A percentile compares a stretch with the other conserved stretches of the same genome.
These are phyloP conservation scores for Osmanthus fragrans DNA, from an alignment of 257 asterid species.

Conservation along the genomic window DNA sequence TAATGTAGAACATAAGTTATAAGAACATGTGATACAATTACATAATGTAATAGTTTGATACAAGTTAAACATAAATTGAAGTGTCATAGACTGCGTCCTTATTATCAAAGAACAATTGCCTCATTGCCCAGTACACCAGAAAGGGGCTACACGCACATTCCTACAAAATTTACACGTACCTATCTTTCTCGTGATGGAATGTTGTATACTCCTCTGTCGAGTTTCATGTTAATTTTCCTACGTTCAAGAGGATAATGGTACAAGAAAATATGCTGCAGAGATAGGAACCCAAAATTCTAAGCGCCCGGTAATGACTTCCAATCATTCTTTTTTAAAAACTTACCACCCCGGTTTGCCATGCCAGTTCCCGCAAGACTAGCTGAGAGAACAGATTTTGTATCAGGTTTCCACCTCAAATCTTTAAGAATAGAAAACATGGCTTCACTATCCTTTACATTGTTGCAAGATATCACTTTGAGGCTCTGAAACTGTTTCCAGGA, in stretches of 20 bases:
- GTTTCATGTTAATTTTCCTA: neutral
- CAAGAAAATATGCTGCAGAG: neutral
- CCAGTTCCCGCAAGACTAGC: conserved; percentile 58
- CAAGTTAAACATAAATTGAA: neutral
- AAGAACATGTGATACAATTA: neutral
- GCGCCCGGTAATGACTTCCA: conserved; percentile 63
- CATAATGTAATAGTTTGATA: neutral
- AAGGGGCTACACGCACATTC: neutral
- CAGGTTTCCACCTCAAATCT: conserved; percentile 71
- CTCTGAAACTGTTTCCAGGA: conserved; percentile 60
- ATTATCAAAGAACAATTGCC: neutral
- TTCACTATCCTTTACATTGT: conserved; percentile 62
- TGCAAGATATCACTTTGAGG: conserved; percentile 62
- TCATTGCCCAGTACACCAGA: neutral
- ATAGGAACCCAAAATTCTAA: conserved; percentile 25
- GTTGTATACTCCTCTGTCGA: neutral
- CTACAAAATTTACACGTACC: neutral
- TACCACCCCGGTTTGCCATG: conserved; percentile 57
- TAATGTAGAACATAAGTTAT: neutral
- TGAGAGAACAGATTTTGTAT: conserved; percentile 47
- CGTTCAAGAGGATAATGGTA: neutral
- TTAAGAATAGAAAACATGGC: conserved; percentile 51
- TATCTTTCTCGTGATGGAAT: neutral
- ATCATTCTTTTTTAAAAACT: conserved; percentile 56
- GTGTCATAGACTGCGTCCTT: neutral